phyloP scores from a whole-genome alignment of 2,329 filamentous ascomycete genomes.

The Amauroascus niger region DNA sequence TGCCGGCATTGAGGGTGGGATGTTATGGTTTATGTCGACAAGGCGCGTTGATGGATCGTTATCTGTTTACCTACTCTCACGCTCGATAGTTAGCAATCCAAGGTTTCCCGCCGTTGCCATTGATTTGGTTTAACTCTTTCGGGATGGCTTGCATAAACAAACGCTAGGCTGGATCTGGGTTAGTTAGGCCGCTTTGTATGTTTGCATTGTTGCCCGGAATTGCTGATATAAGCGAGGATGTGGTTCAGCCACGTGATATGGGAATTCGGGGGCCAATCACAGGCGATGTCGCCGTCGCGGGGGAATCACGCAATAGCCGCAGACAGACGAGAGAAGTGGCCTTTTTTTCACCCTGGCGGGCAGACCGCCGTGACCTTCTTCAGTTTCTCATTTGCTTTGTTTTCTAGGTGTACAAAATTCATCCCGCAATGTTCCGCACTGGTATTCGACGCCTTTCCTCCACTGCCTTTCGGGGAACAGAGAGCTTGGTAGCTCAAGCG shows the following conservation, averaged over 20 bases:
- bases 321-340: background rate
- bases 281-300: background rate
- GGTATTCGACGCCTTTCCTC: slow-evolving; percentile 58
- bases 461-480: slow-evolving; percentile 47
- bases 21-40: background rate
- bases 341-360: background rate
- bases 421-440: slow-evolving; percentile 62
- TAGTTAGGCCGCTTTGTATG: background rate
- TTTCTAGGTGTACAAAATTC: slow-evolving; percentile 16
- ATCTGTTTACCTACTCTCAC: background rate
- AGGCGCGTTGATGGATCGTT: background rate
- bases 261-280: no score
- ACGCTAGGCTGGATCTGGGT: background rate
- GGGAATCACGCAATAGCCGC: slow-evolving; percentile 7
- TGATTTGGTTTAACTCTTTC: slow-evolving; percentile 13
- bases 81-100: no score
- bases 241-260: no score
- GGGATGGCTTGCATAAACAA: slow-evolving; percentile 7
- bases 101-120: background rate
- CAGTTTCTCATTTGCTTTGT: background rate
- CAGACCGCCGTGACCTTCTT: background rate
- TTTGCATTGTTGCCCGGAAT: slow-evolving; percentile 1
- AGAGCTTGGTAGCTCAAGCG: slow-evolving; percentile 36
- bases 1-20: background rate
- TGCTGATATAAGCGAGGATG: background rate